These are phyloP conservation scores for Asterochloris erici DNA, from an alignment of 139 green algal species.

Conservation along the genomic window DNA sequence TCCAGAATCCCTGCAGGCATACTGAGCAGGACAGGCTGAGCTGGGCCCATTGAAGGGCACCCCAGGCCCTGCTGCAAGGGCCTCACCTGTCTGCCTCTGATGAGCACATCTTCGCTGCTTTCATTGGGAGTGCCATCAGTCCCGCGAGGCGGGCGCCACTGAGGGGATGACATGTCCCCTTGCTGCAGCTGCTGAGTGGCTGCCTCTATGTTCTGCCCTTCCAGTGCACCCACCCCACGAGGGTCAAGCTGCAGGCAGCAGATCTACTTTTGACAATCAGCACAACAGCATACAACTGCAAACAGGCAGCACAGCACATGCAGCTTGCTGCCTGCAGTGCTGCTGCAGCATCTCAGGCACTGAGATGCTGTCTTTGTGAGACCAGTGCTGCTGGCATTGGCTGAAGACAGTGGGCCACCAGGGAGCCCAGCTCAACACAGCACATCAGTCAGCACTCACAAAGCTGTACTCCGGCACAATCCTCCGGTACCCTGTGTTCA, in stretches of 20 bases:
- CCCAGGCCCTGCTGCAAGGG: constrained; percentile 16
- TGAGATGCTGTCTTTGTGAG: too few species aligned
- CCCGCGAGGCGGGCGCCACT: constrained; percentile 24
- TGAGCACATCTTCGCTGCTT: constrained; percentile 59
- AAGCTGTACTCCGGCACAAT: constrained; percentile 72
- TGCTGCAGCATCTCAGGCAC: too few species aligned
- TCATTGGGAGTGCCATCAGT: constrained; percentile 78
- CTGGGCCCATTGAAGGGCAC: not conserved
- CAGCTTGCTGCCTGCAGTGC: too few species aligned
- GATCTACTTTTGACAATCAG: too few species aligned
- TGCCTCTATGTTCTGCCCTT: constrained; percentile 23
- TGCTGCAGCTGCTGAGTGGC: constrained; percentile 26
- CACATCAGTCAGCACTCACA: too few species aligned
- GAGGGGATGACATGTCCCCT: constrained; percentile 26
- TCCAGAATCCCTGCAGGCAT: not conserved
- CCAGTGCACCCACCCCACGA: constrained; percentile 57
- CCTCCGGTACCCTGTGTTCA: constrained; percentile 45
- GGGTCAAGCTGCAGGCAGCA: not conserved
- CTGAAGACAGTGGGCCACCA: too few species aligned
- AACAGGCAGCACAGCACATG: too few species aligned
- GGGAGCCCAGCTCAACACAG: too few species aligned
- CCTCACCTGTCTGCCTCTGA: constrained; percentile 62
- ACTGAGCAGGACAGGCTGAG: not conserved
- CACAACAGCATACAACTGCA: too few species aligned
- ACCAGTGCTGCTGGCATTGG: too few species aligned